phyloP scores from a whole-genome alignment of 257 asterid genomes.

The Cinchona pubescens region DNA sequence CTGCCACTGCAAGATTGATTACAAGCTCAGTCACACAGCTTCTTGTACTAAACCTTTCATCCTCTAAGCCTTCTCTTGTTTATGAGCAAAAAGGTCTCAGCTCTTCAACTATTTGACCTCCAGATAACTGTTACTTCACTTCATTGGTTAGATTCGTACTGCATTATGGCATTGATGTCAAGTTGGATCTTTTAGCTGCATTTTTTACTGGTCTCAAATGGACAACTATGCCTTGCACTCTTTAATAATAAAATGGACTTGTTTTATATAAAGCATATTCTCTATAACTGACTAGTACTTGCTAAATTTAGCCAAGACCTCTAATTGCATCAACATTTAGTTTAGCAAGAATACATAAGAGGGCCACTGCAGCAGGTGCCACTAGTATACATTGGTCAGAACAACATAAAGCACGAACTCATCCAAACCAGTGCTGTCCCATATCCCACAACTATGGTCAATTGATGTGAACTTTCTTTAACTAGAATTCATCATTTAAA shows the following conservation, averaged over 20 bases:
- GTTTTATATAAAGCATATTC: no score
- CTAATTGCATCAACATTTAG: background rate
- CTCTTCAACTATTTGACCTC: background rate
- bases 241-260: background rate
- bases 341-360: background rate
- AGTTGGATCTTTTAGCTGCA: no score
- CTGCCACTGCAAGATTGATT: background rate
- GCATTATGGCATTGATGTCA: no score
- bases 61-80: background rate
- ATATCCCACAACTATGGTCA: background rate
- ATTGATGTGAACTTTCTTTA: background rate
- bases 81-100: background rate
- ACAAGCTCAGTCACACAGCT: background rate
- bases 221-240: background rate
- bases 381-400: background rate
- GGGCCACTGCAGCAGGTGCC: background rate
- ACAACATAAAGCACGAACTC: background rate
- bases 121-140: no score
- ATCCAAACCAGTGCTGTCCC: background rate
- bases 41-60: background rate
- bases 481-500: background rate
- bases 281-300: no score
- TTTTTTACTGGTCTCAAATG: no score
- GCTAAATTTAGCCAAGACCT: no score
- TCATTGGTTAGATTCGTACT: no score